Evolutionary conservation across 192 early-diverging fungal species (phyloP).

Genomic region (Coemansia sp.): DNA sequence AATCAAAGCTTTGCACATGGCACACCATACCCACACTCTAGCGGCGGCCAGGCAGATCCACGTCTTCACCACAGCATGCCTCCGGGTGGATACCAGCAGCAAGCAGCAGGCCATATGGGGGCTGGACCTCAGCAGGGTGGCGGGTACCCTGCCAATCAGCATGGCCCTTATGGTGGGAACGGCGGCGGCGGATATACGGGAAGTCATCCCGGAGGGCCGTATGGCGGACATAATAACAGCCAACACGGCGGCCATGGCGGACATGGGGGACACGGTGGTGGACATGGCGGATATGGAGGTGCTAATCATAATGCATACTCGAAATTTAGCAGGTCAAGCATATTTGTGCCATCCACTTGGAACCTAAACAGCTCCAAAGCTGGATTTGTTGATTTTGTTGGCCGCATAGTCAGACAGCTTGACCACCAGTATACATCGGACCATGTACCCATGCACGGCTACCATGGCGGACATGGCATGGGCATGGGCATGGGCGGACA

Average conservation of each 20-base stretch:
- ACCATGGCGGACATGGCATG: neutral
- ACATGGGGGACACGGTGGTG: conserved; percentile 5
- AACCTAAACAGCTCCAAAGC: conserved; percentile 19
- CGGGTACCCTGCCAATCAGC: conserved; percentile 5
- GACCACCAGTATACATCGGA: conserved; percentile 27
- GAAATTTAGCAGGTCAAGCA: conserved; percentile 23
- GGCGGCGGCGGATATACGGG: conserved; percentile 4
- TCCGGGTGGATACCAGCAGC: neutral
- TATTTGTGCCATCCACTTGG: conserved; percentile 45
- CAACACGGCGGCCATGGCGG: conserved; percentile 10
- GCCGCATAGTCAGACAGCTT: conserved; percentile 20
- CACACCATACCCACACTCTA: neutral
- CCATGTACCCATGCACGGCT: neutral
- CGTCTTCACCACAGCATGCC: neutral
- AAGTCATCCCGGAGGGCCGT: neutral
- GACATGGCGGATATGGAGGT: neutral
- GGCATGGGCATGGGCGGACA: neutral
- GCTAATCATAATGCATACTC: neutral
- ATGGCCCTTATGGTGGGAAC: conserved; percentile 7
- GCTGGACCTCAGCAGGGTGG: neutral
- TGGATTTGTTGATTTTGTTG: conserved; percentile 28
- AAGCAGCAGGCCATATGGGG: neutral
- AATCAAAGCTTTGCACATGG: neutral
- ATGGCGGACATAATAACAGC: neutral
- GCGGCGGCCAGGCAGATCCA: neutral